phyloP scores from a whole-genome alignment of 2,329 filamentous ascomycete species.

The Lasiodiplodia hormozganensis region DNA sequence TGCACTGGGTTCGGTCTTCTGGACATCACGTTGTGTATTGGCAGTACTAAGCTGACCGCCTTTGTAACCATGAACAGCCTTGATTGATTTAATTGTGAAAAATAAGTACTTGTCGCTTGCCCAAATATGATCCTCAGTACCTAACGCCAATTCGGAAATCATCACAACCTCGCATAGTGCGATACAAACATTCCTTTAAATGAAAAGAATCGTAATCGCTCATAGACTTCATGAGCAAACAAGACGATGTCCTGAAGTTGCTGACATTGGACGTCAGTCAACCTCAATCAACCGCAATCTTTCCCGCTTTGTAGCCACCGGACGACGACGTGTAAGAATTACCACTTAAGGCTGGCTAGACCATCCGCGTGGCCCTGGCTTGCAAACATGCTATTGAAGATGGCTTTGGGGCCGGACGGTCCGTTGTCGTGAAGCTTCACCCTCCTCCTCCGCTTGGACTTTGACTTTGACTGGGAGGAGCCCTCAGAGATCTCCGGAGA shows the following conservation, averaged over 20 bases:
- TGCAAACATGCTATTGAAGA: background rate
- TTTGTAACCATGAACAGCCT: no score
- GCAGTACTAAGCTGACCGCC: no score
- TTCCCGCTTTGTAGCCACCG: background rate
- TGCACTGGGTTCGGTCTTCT: background rate
- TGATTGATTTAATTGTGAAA: no score
- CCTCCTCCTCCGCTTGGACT: background rate
- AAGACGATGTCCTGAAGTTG: background rate
- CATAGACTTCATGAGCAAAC: background rate
- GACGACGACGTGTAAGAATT: background rate
- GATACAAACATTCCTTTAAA: background rate
- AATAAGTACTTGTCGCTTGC: no score
- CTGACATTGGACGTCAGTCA: background rate
- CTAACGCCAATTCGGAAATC: no score
- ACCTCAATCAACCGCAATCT: background rate
- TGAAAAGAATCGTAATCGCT: background rate
- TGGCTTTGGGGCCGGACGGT: background rate
- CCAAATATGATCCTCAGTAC: no score
- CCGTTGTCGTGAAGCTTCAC: background rate
- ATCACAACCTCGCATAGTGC: background rate
- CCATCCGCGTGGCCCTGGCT: background rate
- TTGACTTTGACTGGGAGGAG: background rate
- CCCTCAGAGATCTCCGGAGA: background rate
- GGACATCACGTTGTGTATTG: no score
- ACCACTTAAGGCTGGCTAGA: background rate